Evolutionary conservation across 140 eudicot species (phyloP), one percentile per base, ranked within the genome.

Genomic region (Bidens hawaiensis): DNA sequence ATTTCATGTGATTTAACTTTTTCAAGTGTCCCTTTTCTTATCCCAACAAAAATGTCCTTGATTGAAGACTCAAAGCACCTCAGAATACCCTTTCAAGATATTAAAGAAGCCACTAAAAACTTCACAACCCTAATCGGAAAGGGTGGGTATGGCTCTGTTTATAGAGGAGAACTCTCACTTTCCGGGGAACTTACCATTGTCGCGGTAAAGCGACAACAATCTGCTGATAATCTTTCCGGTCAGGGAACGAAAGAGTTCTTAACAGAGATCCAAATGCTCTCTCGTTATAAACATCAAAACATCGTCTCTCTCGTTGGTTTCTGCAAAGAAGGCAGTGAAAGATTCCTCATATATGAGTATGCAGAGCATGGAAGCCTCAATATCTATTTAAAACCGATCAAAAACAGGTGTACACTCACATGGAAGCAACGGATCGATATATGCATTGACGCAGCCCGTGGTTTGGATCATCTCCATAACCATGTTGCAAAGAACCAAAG

Each of bases 71-170:
- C 19, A 13, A 18, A 60, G 0, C 51, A 22, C 27, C 50, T 38
- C 4, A 58, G 15, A 36, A 21, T 60, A 19, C 33, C 66, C 13
- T 38, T 36, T 22, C 9, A 13, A 36, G 51, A 38, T 13, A 38
- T 60, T 6, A 12, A 60, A 23, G 6, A 5, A 6, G 51, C 51
- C 34, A 60, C 66, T 25, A 2, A 21, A 36, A 38, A 38, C 34
- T 60, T 60, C 51, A 13, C 22, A 60, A 60, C 36, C 51, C 28
- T 4, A 0, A 60, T 60, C 1, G 66, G 66, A 24, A n/a, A 16
- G 34, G 66, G 66, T 0, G 66, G 66, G 21, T 60, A 38, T 60
- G 66, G 66, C 13, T 34, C 66, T 38, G 66, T 60, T 38, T 60
- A 60, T 13, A 36, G 2, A 21, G 66, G 66, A 21, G 3, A 36